A percentile compares a stretch with the other conserved stretches of the same genome.
Conservation (phyloP, 345 rosid species). For the Litchi chinensis region DNA sequence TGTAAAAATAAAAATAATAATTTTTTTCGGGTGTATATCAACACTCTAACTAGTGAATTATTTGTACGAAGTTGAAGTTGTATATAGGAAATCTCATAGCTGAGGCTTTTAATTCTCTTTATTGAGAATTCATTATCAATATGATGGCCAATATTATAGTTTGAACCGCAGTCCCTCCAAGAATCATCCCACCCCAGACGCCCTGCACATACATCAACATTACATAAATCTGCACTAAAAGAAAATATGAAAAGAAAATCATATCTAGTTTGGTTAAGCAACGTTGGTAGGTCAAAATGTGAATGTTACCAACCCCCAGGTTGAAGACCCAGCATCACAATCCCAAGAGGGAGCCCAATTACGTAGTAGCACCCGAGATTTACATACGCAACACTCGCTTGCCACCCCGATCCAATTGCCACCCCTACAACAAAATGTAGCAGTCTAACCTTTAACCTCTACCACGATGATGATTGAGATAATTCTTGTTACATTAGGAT, state of each 20-base stretch:
- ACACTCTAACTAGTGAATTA: too few relatives aligned
- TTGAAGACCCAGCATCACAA: constrained; percentile 48
- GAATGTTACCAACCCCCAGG: constrained; percentile 57
- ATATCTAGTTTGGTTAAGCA: too few relatives aligned
- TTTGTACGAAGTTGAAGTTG: too few relatives aligned
- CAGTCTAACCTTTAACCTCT: not conserved
- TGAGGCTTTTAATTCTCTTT: too few relatives aligned
- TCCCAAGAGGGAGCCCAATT: constrained; percentile 67
- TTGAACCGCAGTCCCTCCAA: constrained; percentile 63
- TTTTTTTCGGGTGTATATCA: too few relatives aligned
- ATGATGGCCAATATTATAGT: constrained; percentile 54
- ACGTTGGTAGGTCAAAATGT: not conserved
- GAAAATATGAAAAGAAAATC: not conserved
- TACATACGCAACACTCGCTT: constrained; percentile 63
- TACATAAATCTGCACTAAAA: not conserved
- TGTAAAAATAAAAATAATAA: too few relatives aligned
- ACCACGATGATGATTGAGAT: too few relatives aligned
- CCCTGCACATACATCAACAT: constrained; percentile 39
- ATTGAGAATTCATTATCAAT: constrained; percentile 13
- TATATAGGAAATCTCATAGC: too few relatives aligned
- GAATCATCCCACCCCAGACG: constrained; percentile 82
- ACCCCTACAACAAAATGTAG: constrained; percentile 44
- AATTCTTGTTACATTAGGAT: too few relatives aligned
- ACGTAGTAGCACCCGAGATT: constrained; percentile 70
- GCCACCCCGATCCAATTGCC: constrained; percentile 86